Evolutionary conservation across 176 grass and related monocot genomes (phyloP), one percentile per base, ranked within the genome.

Genomic region (Tuctoria greenei): DNA sequence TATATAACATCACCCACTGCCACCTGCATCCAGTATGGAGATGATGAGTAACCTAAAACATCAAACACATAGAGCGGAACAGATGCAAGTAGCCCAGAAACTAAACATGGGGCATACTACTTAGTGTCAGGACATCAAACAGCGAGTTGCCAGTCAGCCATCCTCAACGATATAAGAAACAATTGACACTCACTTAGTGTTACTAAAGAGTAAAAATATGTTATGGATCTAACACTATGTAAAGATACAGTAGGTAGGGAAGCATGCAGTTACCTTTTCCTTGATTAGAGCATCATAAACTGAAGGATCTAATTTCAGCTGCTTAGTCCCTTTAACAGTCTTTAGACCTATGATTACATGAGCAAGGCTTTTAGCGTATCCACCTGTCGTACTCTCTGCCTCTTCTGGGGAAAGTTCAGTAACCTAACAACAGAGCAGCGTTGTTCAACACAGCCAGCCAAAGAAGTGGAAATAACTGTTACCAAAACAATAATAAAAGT

Each of bases 271-370:
- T 56, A 99, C 95, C 91, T 95, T 99, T 95, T 99, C 91, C 80
- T 95, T 99, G 65, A 99, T 92, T 79, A 99, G 82, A 73, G 91
- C 95, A 77, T 99, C 95, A 74, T 99, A 99, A 84, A 99, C 82
- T 66, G 95, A 90, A 84, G 95, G 82, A 67, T 95, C 91, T 52
- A 99, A 79, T 80, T 95, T 99, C 79, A 99, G 69, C 73, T 95
- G 91, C 66, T 95, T 99, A 61, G 95, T 92, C 61, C 95, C 95
- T 84, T 92, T 95, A 73, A 98, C 95, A 69, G 91, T 99, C 82
- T 99, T 99, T 54, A 99, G 82, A 24, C 91, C 89, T 62, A 99
- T 92, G 73, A 99, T 82, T 49, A 95, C 91, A 77, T 92, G 91
- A 80, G 91, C 84, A 69, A 99, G 94, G 60, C 80, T 92, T 89